Conservation (phyloP, 2,329 filamentous ascomycete species). For the Ascochyta viciae-villosae region DNA sequence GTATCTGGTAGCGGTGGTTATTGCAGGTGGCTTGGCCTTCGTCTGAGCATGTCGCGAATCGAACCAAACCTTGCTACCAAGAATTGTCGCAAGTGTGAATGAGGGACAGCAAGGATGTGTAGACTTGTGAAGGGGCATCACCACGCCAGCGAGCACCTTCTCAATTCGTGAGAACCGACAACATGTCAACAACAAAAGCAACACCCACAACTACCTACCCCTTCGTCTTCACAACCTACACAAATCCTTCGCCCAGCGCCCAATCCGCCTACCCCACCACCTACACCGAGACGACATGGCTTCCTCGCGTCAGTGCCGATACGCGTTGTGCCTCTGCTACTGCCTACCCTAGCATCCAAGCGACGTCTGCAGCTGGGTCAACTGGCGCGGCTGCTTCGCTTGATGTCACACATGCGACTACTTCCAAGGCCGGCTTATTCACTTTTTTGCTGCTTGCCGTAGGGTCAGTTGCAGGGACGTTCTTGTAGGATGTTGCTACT, state of each 20-base stretch:
- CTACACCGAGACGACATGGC: conserved; percentile 1
- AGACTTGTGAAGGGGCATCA: background rate
- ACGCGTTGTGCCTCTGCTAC: background rate
- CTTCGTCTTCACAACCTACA: background rate
- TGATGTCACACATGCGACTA: background rate
- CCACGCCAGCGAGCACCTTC: background rate
- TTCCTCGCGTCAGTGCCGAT: background rate
- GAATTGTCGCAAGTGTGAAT: background rate
- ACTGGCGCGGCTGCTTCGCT: background rate
- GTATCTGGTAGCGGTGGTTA: background rate
- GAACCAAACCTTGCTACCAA: background rate
- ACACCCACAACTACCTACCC: conserved; percentile 3
- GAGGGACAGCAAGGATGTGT: background rate
- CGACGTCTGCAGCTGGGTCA: background rate
- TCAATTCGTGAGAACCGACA: background rate
- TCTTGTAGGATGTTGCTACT: background rate
- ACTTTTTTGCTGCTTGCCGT: background rate
- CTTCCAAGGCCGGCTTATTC: background rate
- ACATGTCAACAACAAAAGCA: background rate
- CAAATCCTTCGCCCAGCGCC: background rate
- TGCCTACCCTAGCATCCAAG: background rate
- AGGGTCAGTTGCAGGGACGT: background rate
- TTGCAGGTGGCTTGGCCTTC: background rate
- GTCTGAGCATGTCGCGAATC: background rate
- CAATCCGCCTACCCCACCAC: background rate